phyloP scores from a whole-genome alignment of 1,284 basidiomycete genomes.

The Bjerkandera adusta region DNA sequence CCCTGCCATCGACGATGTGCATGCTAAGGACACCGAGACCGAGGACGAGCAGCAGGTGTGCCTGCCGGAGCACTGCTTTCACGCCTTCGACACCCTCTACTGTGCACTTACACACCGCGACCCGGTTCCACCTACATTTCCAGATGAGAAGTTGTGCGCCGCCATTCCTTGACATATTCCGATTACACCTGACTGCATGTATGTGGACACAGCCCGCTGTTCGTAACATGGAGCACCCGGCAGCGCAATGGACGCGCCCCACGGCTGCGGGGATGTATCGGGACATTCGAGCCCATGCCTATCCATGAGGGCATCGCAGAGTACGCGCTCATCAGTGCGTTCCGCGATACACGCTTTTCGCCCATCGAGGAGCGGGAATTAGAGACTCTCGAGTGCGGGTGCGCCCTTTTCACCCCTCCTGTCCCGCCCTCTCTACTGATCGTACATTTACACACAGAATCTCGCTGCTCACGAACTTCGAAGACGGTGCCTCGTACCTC shows the following conservation, averaged over 20 bases:
- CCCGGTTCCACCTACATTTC: conserved; percentile 57
- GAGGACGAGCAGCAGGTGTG: conserved; percentile 47
- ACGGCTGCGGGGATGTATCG: conserved; percentile 90
- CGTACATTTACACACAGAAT: conserved; percentile 48
- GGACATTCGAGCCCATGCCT: conserved; percentile 82
- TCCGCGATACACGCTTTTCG: conserved; percentile 67
- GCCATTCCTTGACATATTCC: not conserved
- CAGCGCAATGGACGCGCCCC: conserved; percentile 57
- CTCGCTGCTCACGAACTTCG: conserved; percentile 92
- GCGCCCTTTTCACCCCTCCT: conserved; percentile 31
- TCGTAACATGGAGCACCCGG: conserved; percentile 93
- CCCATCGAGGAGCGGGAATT: conserved; percentile 79
- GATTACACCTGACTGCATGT: no score
- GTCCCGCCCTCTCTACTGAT: conserved; percentile 12
- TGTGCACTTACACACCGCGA: conserved; percentile 58
- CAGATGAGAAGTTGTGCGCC: conserved; percentile 71
- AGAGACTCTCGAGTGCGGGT: conserved; percentile 82
- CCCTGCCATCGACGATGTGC: no score
- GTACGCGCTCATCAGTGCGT: conserved; percentile 87
- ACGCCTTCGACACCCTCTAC: conserved; percentile 78
- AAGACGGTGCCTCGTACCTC: conserved; percentile 80
- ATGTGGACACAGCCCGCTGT: conserved; percentile 69
- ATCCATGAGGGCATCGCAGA: conserved; percentile 80
- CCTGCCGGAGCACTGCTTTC: conserved; percentile 70
- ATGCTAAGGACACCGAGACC: conserved; percentile 17